A percentile compares a stretch with the other conserved stretches of the same genome.
Conservation (phyloP, 148 eudicot species). For the Fagopyrum esculentum region DNA sequence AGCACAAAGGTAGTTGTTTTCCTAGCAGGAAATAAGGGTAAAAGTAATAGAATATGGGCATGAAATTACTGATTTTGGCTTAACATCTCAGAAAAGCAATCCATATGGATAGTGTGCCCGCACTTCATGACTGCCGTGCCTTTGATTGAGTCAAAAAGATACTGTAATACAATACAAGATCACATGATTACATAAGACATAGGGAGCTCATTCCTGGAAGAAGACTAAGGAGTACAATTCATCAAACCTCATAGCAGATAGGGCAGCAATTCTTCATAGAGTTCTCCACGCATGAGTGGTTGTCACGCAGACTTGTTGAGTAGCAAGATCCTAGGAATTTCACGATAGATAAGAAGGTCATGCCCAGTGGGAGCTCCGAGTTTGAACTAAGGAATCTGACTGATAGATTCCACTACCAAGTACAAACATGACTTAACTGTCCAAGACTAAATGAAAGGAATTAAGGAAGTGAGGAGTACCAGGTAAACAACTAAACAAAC, state of each 20-base stretch:
- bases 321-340: conserved; percentile 68
- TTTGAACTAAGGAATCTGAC: conserved; percentile 2
- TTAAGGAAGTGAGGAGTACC: neutral
- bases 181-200: conserved; percentile 9
- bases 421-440: neutral
- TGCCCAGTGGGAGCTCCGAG: neutral
- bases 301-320: conserved; percentile 43
- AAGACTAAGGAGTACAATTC: neutral
- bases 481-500: neutral
- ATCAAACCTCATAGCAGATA: conserved; percentile 80
- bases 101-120: conserved; percentile 79
- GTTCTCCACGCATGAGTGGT: conserved; percentile 76
- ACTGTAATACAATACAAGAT: conserved; percentile 32
- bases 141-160: conserved; percentile 77
- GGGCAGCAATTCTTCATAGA: conserved; percentile 90
- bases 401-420: neutral
- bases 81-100: conserved; percentile 47
- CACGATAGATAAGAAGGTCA: conserved; percentile 12
- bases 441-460: neutral
- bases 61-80: conserved; percentile 48
- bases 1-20: neutral
- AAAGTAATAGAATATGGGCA: neutral
- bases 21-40: neutral
- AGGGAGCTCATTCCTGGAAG: neutral
- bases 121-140: conserved; percentile 53